Evolutionary conservation across 805 yeast genomes (phyloP), one percentile per base, ranked within the genome.

Genomic region (Isabelozyma rhagii): DNA sequence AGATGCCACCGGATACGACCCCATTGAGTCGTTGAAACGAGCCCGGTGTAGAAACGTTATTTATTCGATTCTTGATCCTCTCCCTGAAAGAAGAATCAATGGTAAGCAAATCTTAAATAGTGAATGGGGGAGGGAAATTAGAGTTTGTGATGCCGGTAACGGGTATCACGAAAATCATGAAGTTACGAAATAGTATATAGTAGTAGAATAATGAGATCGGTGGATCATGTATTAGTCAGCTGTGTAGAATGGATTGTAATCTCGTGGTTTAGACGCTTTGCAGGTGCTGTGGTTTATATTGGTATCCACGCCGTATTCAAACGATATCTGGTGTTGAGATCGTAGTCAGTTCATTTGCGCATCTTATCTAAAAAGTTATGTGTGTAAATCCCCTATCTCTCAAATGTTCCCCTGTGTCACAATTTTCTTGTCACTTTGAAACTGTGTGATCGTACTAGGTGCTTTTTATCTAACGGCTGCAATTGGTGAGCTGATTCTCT

Each of bases 51-150:
- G 97, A 47, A 93, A 93, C 61, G 98, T 93, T 40, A 87, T 94
- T 51, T 93, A 93, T 66, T 89, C 97, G 17, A 87, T 94, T 48
- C 73, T 94, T 57, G 98, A 94, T 63, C 99, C 99, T 1, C 83
- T 86, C 34, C 96, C 99, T 4, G 73, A 79, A 11, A 79, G 97
- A 58, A 79, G 98, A 64, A 87, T 94, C 55, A 92, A 88, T 25
- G 96, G 96, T 11, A 82, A 82, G 58, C 97, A 93, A 68, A 82
- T 92, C 27, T 73, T 94, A 63, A 91, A 87, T 62, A 85, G 94
- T 64, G 98, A 94, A 67, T 93, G 98, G 98, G 96, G 96, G 0
- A 75, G 97, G 51, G 96, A 89, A 63, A 91, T 93, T 54, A 78
- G 72, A 51, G 84, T 89, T 27, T 91, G 97, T 65, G 83, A 79